phyloP scores from a whole-genome alignment of 1,284 basidiomycete species.

The Hymenochaete sp. region DNA sequence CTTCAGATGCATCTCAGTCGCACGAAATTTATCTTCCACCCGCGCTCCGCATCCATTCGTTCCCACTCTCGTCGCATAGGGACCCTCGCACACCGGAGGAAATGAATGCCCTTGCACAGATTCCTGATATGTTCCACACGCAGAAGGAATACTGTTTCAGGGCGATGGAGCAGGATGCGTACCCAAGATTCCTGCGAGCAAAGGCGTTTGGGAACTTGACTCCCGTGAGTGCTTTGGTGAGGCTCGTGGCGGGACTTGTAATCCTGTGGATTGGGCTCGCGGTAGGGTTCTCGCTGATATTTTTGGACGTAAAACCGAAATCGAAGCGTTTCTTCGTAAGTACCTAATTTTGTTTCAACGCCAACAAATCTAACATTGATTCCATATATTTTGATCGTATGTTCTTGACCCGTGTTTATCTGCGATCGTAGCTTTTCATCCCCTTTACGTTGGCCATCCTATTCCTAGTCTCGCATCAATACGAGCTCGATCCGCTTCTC shows the following conservation, averaged over 20 bases:
- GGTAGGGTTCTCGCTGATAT: conserved; percentile 85
- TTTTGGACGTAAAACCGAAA: conserved; percentile 86
- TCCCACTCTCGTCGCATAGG: conserved; percentile 59
- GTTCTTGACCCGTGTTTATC: background rate
- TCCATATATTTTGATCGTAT: background rate
- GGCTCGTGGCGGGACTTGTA: conserved; percentile 78
- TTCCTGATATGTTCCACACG: conserved; percentile 94
- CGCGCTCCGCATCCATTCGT: conserved; percentile 70
- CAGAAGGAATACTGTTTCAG: conserved; percentile 98
- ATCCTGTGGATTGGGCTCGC: conserved; percentile 90
- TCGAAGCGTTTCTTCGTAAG: conserved; percentile 89
- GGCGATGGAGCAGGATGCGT: conserved; percentile 96
- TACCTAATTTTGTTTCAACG: conserved; percentile 22
- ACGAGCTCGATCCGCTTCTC: conserved; percentile 90
- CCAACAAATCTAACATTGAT: conserved; percentile 16
- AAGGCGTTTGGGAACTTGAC: conserved; percentile 98
- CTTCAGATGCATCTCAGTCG: conserved; percentile 55
- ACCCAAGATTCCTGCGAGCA: conserved; percentile 88
- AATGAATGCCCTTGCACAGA: conserved; percentile 71
- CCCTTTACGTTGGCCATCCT: conserved; percentile 89
- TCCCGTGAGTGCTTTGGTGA: conserved; percentile 78
- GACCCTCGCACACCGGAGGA: conserved; percentile 68
- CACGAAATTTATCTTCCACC: conserved; percentile 95
- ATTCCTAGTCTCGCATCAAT: conserved; percentile 88
- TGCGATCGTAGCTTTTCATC: conserved; percentile 67